Conservation (phyloP, 306 rosid genomes). For the Prunus persica region Prunus_persica_NCBIv2 NC_034016.1:20564501-20565000, state of each 20-base stretch:
- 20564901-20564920: too few species aligned
- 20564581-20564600: background rate
- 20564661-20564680: background rate
- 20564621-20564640: background rate
- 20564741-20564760: background rate
- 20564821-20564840: background rate
- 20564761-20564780: background rate
- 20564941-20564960: accelerated
- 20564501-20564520: background rate
- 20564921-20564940: too few species aligned
- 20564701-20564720: background rate
- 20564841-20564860: too few species aligned
- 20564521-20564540: background rate
- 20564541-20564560: background rate
- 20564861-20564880: too few species aligned
- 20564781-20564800: background rate
- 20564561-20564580: background rate
- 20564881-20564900: too few species aligned
- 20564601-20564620: background rate
- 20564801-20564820: background rate
- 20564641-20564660: background rate
- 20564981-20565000: too few species aligned
- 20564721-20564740: background rate
- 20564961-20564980: too few species aligned
- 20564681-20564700: background rate